Evolutionary conservation across 495 filamentous ascomycete species (phyloP).

Genomic region (Bombardia bombarda): DNA sequence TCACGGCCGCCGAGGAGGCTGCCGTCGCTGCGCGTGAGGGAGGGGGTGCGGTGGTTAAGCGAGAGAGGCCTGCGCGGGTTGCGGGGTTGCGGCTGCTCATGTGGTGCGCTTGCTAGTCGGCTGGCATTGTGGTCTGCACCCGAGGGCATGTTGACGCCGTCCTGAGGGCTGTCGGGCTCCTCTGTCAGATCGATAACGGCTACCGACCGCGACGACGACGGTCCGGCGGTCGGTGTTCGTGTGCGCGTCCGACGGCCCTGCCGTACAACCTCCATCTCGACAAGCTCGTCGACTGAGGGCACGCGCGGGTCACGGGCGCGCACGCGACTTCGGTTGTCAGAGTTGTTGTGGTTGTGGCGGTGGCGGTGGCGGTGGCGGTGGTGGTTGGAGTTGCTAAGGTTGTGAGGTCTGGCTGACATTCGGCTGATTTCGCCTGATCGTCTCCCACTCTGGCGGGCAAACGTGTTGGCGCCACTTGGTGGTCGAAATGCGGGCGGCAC

Average conservation of each 20-base stretch:
- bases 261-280: constrained; percentile 9
- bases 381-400: no score
- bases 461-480: no score
- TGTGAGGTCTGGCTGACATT: no score
- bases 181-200: constrained; percentile 34
- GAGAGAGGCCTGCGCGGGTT: constrained; percentile 25
- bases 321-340: no score
- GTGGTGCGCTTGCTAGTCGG: no score
- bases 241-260: neutral
- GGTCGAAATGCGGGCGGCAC: no score
- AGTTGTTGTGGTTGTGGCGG: no score
- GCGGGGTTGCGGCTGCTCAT: neutral
- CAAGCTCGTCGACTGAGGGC: constrained; percentile 4
- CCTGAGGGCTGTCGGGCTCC: constrained; percentile 23
- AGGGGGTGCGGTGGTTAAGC: constrained; percentile 26
- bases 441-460: no score
- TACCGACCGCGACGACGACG: neutral
- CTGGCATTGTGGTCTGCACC: no score
- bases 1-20: constrained; percentile 21
- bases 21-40: constrained; percentile 32
- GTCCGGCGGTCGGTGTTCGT: neutral
- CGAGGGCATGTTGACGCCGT: neutral
- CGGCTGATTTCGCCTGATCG: no score
- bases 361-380: no score
- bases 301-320: neutral